These are phyloP conservation scores for Clavispora asparagi DNA, from an alignment of 805 yeast genomes.

Conservation along the genomic window DNA sequence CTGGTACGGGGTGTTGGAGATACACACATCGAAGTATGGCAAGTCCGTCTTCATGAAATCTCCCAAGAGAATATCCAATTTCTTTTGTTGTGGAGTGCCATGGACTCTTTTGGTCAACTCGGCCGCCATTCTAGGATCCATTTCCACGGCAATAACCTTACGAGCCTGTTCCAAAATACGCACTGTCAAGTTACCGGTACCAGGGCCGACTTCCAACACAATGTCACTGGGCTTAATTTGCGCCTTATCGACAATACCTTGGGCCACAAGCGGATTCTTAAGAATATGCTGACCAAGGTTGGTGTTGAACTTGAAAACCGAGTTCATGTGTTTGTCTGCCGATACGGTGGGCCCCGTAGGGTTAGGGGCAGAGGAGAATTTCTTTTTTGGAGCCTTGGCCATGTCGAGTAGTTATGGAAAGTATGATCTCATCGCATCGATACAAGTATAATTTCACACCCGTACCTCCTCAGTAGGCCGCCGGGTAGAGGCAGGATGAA, in stretches of 20 bases:
- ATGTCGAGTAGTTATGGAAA: constrained; percentile 21
- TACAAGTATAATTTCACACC: background rate
- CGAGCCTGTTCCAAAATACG: constrained; percentile 87
- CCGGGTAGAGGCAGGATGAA: too few species aligned
- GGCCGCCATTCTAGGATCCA: constrained; percentile 99
- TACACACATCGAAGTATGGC: constrained; percentile 93
- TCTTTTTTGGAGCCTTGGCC: constrained; percentile 65
- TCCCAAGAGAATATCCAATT: constrained; percentile 85
- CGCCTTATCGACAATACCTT: constrained; percentile 97
- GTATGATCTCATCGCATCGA: constrained; percentile 4
- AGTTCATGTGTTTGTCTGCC: constrained; percentile 64
- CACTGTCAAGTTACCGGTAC: constrained; percentile 96
- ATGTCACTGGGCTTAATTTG: constrained; percentile 86
- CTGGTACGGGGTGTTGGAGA: constrained; percentile 96
- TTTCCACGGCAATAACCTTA: constrained; percentile 93
- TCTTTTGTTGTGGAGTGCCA: constrained; percentile 91
- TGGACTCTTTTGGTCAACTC: constrained; percentile 96
- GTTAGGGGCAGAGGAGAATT: constrained; percentile 43
- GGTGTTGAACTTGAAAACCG: constrained; percentile 95
- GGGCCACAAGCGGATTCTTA: constrained; percentile 94
- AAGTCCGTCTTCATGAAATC: constrained; percentile 94
- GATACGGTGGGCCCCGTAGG: constrained; percentile 56
- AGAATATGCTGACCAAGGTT: constrained; percentile 95
- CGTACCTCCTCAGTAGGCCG: background rate
- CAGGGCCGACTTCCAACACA: constrained; percentile 97